Evolutionary conservation across 2,329 filamentous ascomycete species (phyloP).

Genomic region (Iodosphaeria phyllophila): DNA sequence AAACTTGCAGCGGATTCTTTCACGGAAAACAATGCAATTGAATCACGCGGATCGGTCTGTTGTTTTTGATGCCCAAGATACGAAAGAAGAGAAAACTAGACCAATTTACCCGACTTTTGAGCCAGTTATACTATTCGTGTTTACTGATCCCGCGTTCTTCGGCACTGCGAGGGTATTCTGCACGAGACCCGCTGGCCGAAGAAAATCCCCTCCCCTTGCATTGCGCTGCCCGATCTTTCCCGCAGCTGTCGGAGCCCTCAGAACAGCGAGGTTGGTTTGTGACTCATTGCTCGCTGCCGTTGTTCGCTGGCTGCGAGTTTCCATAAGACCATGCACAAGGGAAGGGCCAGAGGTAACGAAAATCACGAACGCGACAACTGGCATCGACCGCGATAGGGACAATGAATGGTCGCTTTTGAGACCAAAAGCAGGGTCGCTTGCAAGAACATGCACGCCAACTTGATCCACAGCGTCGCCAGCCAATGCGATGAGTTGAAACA

Average conservation of each 20-base stretch:
- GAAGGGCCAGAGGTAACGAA: slow-evolving; percentile 6
- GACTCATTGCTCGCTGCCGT: slow-evolving; percentile 11
- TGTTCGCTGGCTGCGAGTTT: slow-evolving; percentile 9
- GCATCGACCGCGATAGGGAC: slow-evolving; percentile 11
- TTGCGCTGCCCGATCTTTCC: no score
- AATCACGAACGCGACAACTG: slow-evolving; percentile 11
- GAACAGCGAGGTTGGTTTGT: slow-evolving; percentile 13
- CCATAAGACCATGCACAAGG: slow-evolving; percentile 11
- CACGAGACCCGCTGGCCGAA: slow-evolving; percentile 4
- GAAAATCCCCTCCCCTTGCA: no score
- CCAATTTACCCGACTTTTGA: no score
- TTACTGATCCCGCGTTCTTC: slow-evolving; percentile 2
- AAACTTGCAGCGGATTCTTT: slow-evolving; percentile 6
- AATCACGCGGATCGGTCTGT: slow-evolving; percentile 2
- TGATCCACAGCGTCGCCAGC: slow-evolving; percentile 13
- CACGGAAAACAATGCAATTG: slow-evolving; percentile 7
- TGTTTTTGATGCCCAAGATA: no score
- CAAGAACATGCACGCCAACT: slow-evolving; percentile 8
- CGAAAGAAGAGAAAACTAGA: no score
- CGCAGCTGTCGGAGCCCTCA: no score
- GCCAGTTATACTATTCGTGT: slow-evolving; percentile 2
- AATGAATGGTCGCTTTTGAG: slow-evolving; percentile 12
- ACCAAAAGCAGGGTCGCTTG: slow-evolving; percentile 8
- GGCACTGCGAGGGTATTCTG: no score
- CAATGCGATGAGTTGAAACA: slow-evolving; percentile 12